Conservation (phyloP, 805 yeast genomes). For the Zygosaccharomyces lentus region DNA sequence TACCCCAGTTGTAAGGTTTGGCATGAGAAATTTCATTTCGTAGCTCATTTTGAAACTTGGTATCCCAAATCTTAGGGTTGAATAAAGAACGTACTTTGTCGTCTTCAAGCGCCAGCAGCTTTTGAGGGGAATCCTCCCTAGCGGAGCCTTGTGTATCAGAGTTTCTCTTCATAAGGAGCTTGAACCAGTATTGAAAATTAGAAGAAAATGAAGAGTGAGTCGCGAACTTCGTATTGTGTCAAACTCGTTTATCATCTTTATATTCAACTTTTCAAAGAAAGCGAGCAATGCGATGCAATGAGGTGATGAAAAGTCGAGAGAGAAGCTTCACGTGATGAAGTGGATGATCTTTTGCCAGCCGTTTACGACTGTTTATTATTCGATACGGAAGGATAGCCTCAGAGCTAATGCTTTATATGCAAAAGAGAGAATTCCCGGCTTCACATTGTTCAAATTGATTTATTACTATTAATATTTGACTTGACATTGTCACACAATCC, state of each 20-base stretch:
- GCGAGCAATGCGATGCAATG: constrained; percentile 11
- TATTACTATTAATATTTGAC: no score
- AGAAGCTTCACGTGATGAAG: neutral
- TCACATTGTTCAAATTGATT: no score
- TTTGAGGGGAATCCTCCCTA: constrained; percentile 9
- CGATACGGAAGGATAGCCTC: neutral
- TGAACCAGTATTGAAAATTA: neutral
- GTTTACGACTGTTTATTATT: neutral
- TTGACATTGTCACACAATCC: no score
- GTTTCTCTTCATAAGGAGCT: constrained; percentile 15
- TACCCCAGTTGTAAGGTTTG: constrained; percentile 88
- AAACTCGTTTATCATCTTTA: neutral
- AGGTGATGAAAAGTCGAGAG: constrained; percentile 7
- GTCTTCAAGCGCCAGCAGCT: constrained; percentile 25
- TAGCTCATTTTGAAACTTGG: constrained; percentile 38
- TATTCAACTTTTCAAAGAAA: neutral
- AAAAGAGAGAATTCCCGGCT: no score
- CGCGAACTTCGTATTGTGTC: neutral
- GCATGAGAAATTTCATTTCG: constrained; percentile 47
- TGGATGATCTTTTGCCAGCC: neutral
- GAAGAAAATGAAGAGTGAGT: neutral
- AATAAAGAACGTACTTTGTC: constrained; percentile 40
- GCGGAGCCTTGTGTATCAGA: constrained; percentile 7
- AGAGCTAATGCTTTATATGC: no score
- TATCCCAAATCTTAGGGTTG: constrained; percentile 46